Evolutionary conservation across 768 basidiomycete genomes (phyloP), one percentile per base, ranked within the genome.

Genomic region (Auriculariales sp.): DNA sequence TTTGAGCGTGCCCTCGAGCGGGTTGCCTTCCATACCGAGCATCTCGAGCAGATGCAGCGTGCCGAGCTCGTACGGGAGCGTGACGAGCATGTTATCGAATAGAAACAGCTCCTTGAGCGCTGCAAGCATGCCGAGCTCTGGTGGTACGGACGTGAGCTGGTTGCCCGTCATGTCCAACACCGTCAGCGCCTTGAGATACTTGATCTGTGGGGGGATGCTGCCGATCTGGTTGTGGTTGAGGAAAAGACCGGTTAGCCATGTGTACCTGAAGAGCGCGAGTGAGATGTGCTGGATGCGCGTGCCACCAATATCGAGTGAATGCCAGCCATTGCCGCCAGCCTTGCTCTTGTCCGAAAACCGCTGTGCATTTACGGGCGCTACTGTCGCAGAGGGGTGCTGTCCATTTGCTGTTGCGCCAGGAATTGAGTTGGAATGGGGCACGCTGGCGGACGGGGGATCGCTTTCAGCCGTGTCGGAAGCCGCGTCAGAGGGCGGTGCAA

Each of bases 1-100:
- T 62, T 89, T 86, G 33, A 93, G 68, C 25, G 74, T 65, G 2
- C 78, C 67, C 49, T 94, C 88, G 34, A 99, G 66, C 2, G 93
- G 93, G 57, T 99, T 99, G n/a, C 95, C 95, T 63, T 98, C 95
- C 30, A 99, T 75, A 17, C 95, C 95, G 25, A 99, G 68, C 10
- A 89, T 90, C 61, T 88, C 89, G 46, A 99, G 73, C 61, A 92
- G 89, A 59, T 94, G 88, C 30, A 99, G 65, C 49, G 77, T 89
- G 27, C 95, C 95, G 30, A 95, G 71, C 61, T 99, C 88, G 0
- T 74, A 69, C 2, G 95, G 95, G 17, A 99, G 72, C 2, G 79
- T 83, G 32, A 76, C 68, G n/a, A 99, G 66, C 57, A 84, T 78
- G 65, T 99, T 99, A 71, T 99, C 95, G 64, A 98, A 99, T 19